Percentiles rank a stretch among this genome's conserved stretches.
Conservation (phyloP, 768 basidiomycete species). For the Boletus reticuloceps region DNA sequence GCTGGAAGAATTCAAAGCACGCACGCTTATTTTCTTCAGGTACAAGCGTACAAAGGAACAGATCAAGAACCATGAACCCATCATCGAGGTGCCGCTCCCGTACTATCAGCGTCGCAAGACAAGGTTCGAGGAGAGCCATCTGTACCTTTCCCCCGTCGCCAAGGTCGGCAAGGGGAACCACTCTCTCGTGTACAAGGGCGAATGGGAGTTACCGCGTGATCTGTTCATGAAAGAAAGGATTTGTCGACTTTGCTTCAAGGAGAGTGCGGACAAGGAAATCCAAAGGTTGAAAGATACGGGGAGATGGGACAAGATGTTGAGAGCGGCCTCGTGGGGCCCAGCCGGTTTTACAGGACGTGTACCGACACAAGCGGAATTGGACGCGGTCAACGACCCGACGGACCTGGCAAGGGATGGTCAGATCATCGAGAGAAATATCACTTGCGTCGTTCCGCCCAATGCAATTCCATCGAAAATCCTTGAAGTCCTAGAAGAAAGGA, state of each 20-base stretch:
- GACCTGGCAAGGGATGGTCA: constrained; percentile 3
- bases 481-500: background rate
- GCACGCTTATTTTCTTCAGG: constrained; percentile 19
- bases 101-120: constrained; percentile 21
- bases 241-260: constrained; percentile 39
- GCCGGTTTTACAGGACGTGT: background rate
- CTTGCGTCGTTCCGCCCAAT: constrained; percentile 1
- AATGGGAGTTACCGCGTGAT: constrained; percentile 50
- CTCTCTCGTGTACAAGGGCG: constrained; percentile 49
- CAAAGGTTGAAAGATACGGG: constrained; percentile 20
- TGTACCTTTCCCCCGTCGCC: constrained; percentile 43
- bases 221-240: constrained; percentile 34
- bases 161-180: constrained; percentile 48
- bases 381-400: background rate
- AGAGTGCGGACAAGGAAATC: constrained; percentile 25
- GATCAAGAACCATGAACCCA: constrained; percentile 24
- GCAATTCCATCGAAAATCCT: background rate
- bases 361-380: background rate
- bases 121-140: constrained; percentile 40
- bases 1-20: constrained; percentile 10
- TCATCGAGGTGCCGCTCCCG: constrained; percentile 30
- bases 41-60: constrained; percentile 19
- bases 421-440: constrained; percentile 18
- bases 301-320: constrained; percentile 19
- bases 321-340: constrained; percentile 5